These are phyloP conservation scores for Graphilbum sp. DNA, from an alignment of 2,329 filamentous ascomycete species.

Conservation along the genomic window DNA sequence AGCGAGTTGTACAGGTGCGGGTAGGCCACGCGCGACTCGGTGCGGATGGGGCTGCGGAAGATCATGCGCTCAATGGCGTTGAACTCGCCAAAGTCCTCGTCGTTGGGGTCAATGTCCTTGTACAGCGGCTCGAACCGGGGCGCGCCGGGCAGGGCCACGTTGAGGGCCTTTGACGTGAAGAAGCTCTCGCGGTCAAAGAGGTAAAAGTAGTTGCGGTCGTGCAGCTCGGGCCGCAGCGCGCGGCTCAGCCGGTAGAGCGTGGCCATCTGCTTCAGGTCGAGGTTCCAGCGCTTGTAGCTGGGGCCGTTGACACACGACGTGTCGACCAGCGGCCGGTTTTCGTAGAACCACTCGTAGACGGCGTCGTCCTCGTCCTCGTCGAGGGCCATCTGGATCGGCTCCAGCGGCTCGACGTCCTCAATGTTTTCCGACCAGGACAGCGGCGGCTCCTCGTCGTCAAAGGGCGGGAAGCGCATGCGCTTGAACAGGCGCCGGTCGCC, in stretches of 20 bases:
- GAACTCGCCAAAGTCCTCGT: slow-evolving; percentile 98
- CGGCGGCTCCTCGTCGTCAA: slow-evolving; percentile 95
- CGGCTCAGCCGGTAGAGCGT: slow-evolving; percentile 83
- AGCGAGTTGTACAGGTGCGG: slow-evolving; percentile 94
- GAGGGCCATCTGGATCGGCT: slow-evolving; percentile 97
- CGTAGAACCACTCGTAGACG: slow-evolving; percentile 95
- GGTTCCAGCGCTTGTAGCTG: slow-evolving; percentile 93
- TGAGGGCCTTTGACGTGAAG: slow-evolving; percentile 87
- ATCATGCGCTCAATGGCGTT: slow-evolving; percentile 99
- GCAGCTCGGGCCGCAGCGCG: slow-evolving; percentile 76
- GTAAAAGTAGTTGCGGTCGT: slow-evolving; percentile 95
- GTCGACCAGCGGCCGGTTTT: slow-evolving; percentile 78
- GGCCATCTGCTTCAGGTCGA: slow-evolving; percentile 88
- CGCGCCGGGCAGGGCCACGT: slow-evolving; percentile 93
- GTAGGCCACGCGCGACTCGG: slow-evolving; percentile 87
- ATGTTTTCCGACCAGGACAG: slow-evolving; percentile 98
- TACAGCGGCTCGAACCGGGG: slow-evolving; percentile 93
- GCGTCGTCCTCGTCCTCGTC: slow-evolving; percentile 85
- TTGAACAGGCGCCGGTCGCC: slow-evolving; percentile 93
- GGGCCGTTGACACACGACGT: slow-evolving; percentile 90
- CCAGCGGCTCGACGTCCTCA: slow-evolving; percentile 91
- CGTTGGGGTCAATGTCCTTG: slow-evolving; percentile 97
- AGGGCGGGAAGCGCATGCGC: slow-evolving; percentile 95
- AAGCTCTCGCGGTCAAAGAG: slow-evolving; percentile 94
- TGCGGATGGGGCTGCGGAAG: slow-evolving; percentile 86